Evolutionary conservation across 2,329 filamentous ascomycete genomes (phyloP), one percentile per base, ranked within the genome.

Genomic region (Xylariales sp.): DNA sequence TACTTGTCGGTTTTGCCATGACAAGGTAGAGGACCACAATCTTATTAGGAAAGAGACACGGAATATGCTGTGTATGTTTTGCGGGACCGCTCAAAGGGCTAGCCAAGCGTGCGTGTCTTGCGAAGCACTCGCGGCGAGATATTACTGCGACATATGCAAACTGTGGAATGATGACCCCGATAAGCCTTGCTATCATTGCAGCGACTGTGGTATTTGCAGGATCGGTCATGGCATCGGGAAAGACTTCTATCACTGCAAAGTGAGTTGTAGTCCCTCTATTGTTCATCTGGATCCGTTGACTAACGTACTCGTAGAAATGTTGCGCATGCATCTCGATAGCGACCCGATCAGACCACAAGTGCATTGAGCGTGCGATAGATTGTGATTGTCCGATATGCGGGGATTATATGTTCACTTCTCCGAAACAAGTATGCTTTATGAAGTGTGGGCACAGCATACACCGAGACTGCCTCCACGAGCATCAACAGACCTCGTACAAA

Each of bases 241-340:
- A 78, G 96, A 99, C 78, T 99, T 97, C 78, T 94, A 97, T 76
- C 96, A 99, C 80, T 99, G 96, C 91, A 97, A 97, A 88, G 93
- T 95, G 82, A 62, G 65, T 54, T 56, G 6, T 23, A 23, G 23
- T 36, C 18, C 36, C 30, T 12, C 39, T 30, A 32, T 5, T 28
- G 23, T 32, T 16, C 18, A n/a, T 36, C 34, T 18, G 7, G 18
- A 41, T 10, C 41, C 2, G n/a, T 59, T 39, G 28, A 62, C 62
- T 68, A 14, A 70, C 43, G 16, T 30, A 5, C 28, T 3, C 18
- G 49, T 71, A 94, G 91, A 94, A 90, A 74, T 99, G 96, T 81
- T 93, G 93, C 74, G 94, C 97, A 32, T 99, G 96, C 81, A 96
- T 98, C 75, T 92, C 93, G 7, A 97, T 97, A 72, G 90, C 91